Percentiles rank a stretch among this genome's conserved stretches.
Evolutionary conservation across 495 filamentous ascomycete genomes (phyloP).

Genomic region (Jackrogersella minutella): DNA sequence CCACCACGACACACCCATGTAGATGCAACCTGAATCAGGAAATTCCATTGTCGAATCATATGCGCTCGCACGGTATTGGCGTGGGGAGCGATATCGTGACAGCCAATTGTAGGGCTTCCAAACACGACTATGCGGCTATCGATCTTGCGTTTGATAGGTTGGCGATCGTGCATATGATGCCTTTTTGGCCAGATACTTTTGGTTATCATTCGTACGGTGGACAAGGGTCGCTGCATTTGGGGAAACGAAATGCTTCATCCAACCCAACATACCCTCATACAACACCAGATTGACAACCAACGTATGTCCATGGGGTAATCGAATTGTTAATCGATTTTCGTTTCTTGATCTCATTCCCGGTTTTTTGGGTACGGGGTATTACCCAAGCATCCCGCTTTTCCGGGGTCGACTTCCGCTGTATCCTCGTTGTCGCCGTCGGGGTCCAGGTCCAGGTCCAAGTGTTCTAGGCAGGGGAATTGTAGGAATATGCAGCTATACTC

Average conservation of each 20-base stretch:
- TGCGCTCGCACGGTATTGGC: constrained; percentile 16
- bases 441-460: constrained; percentile 4
- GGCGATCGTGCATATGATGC: constrained; percentile 42
- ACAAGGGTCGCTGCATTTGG: constrained; percentile 26
- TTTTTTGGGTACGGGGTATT: constrained; percentile 17
- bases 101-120: constrained; percentile 38
- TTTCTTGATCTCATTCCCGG: constrained; percentile 22
- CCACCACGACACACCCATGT: constrained; percentile 39
- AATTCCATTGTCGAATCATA: constrained; percentile 31
- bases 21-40: constrained; percentile 33
- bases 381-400: constrained; percentile 23
- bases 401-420: constrained; percentile 15
- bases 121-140: constrained; percentile 45
- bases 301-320: constrained; percentile 14
- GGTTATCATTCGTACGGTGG: constrained; percentile 28
- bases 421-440: constrained; percentile 7
- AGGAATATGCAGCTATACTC: constrained; percentile 27
- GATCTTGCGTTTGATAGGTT: constrained; percentile 43
- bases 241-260: constrained; percentile 6
- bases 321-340: constrained; percentile 19
- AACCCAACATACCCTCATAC: not conserved
- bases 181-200: constrained; percentile 30
- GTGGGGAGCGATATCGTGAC: constrained; percentile 41
- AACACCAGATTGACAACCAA: constrained; percentile 16
- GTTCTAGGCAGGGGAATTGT: constrained; percentile 2